Evolutionary conservation across 108 stramenopile genomes (phyloP), one percentile per base, ranked within the genome.

Genomic region (Nitzschia palea): DNA sequence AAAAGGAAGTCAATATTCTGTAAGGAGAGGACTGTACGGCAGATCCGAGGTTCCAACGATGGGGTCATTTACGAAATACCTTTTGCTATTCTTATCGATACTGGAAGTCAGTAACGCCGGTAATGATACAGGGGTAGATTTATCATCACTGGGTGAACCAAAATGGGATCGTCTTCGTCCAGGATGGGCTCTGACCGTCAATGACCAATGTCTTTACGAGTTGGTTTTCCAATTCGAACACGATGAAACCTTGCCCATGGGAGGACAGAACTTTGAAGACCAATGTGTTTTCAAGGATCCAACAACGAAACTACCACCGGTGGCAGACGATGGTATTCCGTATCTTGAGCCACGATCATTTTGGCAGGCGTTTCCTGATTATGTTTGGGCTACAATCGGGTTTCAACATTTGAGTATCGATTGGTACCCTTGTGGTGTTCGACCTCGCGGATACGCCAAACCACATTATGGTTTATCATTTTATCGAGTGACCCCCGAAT

Each of bases 141-240:
- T 73, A 4, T 51, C 47, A 3, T 32, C 58, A 10, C 26, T 76
- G 23, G 74, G 74, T 14, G 32, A 37, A 17, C 18, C 25, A 18
- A 51, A 47, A 17, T 62, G 51, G 67, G 30, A 15, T 18, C 58
- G 51, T 1, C 29, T 76, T 15, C 58, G 66, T 35, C 53, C 52
- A 12, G 61, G 67, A 5, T 76, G 74, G 74, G 33, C 67, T 15
- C 52, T 76, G 32, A 76, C 74, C 1, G 74, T 76, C 12, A 76
- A 57, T 44, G 67, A 76, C 25, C 74, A 76, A 45, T 76, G 74
- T 26, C 61, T 76, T 8, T 76, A 68, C 55, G 74, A 76, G 50
- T 76, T 76, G 45, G 55, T 68, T 8, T 68, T 62, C 40, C 67
- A 76, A 40, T 68, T 62, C 17, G 74, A 76, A 22, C 73, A 74